Conservation (phyloP, 202 grass and related monocot species). For the Brachypodium distachyon region DNA sequence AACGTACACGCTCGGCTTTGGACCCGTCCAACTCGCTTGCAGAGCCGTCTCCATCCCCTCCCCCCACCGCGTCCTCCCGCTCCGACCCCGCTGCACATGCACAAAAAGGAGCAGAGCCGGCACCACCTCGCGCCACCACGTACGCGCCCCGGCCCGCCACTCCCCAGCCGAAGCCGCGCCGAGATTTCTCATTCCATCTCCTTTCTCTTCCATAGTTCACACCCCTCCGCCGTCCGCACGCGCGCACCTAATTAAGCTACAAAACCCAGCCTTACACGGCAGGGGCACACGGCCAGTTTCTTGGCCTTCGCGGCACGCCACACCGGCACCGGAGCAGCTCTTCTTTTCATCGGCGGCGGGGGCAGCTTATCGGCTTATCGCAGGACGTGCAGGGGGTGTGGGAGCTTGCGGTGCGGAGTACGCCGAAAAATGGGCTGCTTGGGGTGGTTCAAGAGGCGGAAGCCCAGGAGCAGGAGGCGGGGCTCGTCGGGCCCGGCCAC, state of each 20-base stretch:
- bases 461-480: too few relatives aligned
- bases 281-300: too few relatives aligned
- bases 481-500: conserved; percentile 9
- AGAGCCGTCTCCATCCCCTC: conserved; percentile 7
- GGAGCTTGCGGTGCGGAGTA: not conserved
- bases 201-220: not conserved
- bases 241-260: not conserved
- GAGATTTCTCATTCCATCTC: not conserved
- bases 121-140: not conserved
- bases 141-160: not conserved
- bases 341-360: not conserved
- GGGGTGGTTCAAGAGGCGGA: conserved; percentile 33
- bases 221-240: not conserved
- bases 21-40: too few relatives aligned
- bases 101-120: not conserved
- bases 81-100: too few relatives aligned
- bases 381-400: not conserved
- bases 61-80: not conserved
- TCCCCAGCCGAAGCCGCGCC: not conserved
- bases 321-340: not conserved
- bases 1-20: not conserved
- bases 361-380: not conserved
- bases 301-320: not conserved
- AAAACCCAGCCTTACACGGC: not conserved
- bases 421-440: conserved; percentile 49